Percentiles rank a stretch among this genome's conserved stretches.
Conservation (phyloP, 441 rosid species). For the Sinapis alba region DNA sequence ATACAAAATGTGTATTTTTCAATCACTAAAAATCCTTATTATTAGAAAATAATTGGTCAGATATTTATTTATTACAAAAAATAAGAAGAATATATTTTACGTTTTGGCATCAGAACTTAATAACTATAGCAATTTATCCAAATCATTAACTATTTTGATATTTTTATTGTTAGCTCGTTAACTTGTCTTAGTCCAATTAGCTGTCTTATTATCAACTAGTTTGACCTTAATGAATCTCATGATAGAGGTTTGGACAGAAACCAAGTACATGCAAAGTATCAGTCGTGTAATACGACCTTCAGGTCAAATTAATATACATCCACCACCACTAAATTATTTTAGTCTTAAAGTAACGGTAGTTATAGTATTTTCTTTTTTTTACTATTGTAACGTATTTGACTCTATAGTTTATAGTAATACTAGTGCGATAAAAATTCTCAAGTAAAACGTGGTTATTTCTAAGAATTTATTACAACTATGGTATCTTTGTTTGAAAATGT, state of each 20-base stretch:
- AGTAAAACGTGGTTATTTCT: not conserved
- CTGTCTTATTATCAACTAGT: not conserved
- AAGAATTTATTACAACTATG: not conserved
- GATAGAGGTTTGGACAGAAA: not conserved
- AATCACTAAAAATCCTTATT: not conserved
- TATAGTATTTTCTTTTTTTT: not conserved
- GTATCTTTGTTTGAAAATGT: not conserved
- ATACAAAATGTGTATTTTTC: not conserved
- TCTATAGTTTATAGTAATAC: not conserved
- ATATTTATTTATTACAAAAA: too few relatives aligned
- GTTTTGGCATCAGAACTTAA: not conserved
- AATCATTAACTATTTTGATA: too few relatives aligned
- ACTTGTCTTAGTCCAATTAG: not conserved
- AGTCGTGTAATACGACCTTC: conserved; percentile 18
- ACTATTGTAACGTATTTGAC: not conserved
- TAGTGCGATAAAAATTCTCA: not conserved
- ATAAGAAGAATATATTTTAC: not conserved
- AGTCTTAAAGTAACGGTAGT: not conserved
- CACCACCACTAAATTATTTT: not conserved
- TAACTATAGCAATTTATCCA: not conserved
- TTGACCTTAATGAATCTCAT: conserved; percentile 7
- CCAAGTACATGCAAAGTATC: not conserved
- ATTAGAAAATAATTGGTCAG: not conserved
- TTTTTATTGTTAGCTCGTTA: not conserved
- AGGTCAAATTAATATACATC: not conserved